phyloP scores from a whole-genome alignment of 805 yeast species.

The Lipomyces anomalus region DNA sequence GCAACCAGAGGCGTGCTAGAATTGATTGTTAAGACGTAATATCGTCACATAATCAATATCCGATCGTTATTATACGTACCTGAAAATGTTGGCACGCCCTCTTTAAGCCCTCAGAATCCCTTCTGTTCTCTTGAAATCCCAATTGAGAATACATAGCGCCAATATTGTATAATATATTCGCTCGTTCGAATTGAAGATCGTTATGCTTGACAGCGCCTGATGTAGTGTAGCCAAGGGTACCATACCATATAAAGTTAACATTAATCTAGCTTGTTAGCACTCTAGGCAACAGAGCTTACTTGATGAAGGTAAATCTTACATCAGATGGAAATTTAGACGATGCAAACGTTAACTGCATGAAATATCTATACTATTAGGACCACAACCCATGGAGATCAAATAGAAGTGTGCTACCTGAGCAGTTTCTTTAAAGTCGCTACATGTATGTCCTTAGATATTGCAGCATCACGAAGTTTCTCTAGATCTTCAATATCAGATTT shows the following conservation, averaged over 20 bases:
- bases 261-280: constrained; percentile 12
- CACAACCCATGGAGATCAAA: background rate
- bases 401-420: constrained; percentile 3
- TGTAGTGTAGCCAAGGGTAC: constrained; percentile 54
- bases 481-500: constrained; percentile 37
- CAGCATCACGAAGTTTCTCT: constrained; percentile 41
- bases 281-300: background rate
- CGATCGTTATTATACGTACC: constrained; percentile 7
- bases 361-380: constrained; percentile 42
- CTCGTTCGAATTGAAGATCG: constrained; percentile 54
- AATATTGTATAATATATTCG: constrained; percentile 61
- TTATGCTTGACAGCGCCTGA: constrained; percentile 42
- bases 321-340: constrained; percentile 59
- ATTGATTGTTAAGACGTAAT: background rate
- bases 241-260: constrained; percentile 65
- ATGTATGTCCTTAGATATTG: constrained; percentile 36
- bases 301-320: constrained; percentile 26
- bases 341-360: constrained; percentile 41
- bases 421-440: constrained; percentile 33
- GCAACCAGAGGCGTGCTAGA: constrained; percentile 55
- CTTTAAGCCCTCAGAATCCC: constrained; percentile 50
- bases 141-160: constrained; percentile 58
- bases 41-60: background rate
- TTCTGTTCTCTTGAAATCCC: constrained; percentile 44
- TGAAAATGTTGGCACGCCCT: constrained; percentile 62